Evolutionary conservation across 83 land plant species (phyloP), one percentile per base, ranked within the genome.

Genomic region (Thuja plicata): DNA sequence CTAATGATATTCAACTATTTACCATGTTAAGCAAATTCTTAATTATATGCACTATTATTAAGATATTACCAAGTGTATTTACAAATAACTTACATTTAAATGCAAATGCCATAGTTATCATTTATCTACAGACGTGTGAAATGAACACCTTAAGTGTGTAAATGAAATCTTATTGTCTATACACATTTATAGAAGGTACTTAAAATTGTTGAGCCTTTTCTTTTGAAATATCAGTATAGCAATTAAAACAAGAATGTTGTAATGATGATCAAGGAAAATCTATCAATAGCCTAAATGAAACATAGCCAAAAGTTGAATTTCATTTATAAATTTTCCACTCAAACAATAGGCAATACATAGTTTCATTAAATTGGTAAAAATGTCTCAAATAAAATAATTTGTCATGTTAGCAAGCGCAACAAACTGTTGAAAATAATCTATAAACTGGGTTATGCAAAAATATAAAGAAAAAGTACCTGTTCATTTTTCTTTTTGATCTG

Each of bases 401-500:
- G 15, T n/a, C 8, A 21, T 81, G 43, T 19, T 38, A 30, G 24
- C 43, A 54, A 82, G 11, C 1, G 1, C 84, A 7, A 83, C 34
- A 17, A 79, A 70, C n/a, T 43, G n/a, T 82, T 86, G 54, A n/a
- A 60, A 10, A 73, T 70, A 24, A n/a, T 27, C 82, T 43, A 60
- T 17, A 46, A 87, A 87, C 54, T 86, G 43, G 87, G 8, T 19
- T 86, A 86, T 66, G 45, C 60, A 86, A 57, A 57, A 71, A 86
- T 19, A 8, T 60, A 19, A 37, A 3, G 32, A 24, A 38, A 17
- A 2, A 24, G 12, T 86, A 79, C 88, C 32, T 54, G 62, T 24
- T 88, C 3, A 30, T 27, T 48, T 86, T 85, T 60, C 85, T 62
- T 89, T 88, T 84, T 87, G 13, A 71, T 6, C 37, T 89, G 90